Conservation (phyloP, 495 filamentous ascomycete genomes). For the Penicillium argentinense region DNA sequence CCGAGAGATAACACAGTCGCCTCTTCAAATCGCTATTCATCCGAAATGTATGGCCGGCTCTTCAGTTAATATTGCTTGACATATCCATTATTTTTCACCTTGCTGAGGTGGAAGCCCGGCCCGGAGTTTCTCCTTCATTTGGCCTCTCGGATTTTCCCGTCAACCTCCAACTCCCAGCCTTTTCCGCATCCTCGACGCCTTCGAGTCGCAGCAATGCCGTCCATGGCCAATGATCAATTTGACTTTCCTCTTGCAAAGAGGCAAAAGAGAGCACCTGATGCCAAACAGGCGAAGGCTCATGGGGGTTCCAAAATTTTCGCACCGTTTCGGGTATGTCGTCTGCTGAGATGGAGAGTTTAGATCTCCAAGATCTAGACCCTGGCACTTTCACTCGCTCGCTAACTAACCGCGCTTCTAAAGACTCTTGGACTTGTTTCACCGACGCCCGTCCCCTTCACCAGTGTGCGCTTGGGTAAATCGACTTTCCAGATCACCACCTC, state of each 20-base stretch:
- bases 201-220: slow-evolving; percentile 38
- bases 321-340: slow-evolving; percentile 74
- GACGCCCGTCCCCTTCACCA: slow-evolving; percentile 83
- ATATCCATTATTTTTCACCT: no score
- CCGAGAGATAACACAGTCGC: no score
- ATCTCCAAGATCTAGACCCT: no score
- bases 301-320: slow-evolving; percentile 77
- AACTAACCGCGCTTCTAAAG: slow-evolving; percentile 40
- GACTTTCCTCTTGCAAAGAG: slow-evolving; percentile 63
- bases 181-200: not conserved
- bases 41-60: no score
- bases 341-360: not conserved
- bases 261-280: slow-evolving; percentile 53
- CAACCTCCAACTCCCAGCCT: slow-evolving; percentile 1
- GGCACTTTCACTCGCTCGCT: not conserved
- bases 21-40: no score
- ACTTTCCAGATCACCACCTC: slow-evolving; percentile 98
- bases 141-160: not conserved
- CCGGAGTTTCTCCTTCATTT: no score
- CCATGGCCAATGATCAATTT: slow-evolving; percentile 42
- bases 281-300: slow-evolving; percentile 18
- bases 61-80: no score
- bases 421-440: slow-evolving; percentile 92
- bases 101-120: no score
- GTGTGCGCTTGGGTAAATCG: slow-evolving; percentile 83